These are phyloP conservation scores for Boeremia exigua DNA, from an alignment of 2,329 filamentous ascomycete genomes.

Conservation along the genomic window DNA sequence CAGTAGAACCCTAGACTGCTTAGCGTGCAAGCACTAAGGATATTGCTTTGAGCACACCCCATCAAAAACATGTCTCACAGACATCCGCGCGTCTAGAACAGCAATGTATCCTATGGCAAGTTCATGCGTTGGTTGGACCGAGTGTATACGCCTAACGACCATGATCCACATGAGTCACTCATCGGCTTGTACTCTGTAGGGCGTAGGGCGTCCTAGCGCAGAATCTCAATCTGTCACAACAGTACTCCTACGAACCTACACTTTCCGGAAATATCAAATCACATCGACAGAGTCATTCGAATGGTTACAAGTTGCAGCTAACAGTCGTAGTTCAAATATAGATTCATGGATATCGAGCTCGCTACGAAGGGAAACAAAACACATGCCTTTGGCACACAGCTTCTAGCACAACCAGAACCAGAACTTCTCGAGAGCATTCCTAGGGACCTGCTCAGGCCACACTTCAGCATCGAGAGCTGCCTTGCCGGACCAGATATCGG, in stretches of 20 bases:
- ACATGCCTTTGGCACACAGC: background rate
- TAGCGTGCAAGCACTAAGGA: background rate
- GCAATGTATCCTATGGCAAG: background rate
- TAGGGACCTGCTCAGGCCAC: conserved; percentile 53
- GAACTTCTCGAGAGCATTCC: conserved; percentile 54
- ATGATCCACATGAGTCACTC: background rate
- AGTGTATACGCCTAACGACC: background rate
- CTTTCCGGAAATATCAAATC: background rate
- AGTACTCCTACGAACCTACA: background rate
- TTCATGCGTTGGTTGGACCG: background rate
- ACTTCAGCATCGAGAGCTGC: conserved; percentile 54
- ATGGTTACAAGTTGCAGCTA: background rate
- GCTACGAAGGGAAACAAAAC: conserved; percentile 1
- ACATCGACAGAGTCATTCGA: background rate
- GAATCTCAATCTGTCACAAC: background rate
- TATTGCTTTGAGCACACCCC: background rate
- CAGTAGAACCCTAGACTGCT: background rate
- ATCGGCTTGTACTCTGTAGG: background rate
- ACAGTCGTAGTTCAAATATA: background rate
- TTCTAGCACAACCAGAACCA: conserved; percentile 57
- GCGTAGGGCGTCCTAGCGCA: background rate
- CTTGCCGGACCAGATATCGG: conserved; percentile 57
- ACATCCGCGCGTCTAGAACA: background rate
- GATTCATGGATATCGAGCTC: conserved; percentile 12
- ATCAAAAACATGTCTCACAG: background rate